Percentiles rank a stretch among this genome's conserved stretches.
phyloP scores from a whole-genome alignment of 1,284 basidiomycete genomes.

The Ganoderma meredithae region DNA sequence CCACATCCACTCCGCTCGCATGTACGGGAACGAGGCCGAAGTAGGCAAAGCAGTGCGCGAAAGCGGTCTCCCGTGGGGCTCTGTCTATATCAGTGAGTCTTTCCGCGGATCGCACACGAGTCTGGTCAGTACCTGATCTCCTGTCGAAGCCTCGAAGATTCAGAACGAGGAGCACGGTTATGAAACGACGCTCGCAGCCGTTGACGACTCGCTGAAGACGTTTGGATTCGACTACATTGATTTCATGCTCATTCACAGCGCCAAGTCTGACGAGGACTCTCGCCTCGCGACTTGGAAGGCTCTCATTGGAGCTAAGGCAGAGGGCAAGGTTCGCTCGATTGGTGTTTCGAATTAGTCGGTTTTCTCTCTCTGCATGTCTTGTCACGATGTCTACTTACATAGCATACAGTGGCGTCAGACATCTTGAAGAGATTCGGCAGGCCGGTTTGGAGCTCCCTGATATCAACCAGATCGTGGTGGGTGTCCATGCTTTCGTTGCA shows the following conservation, averaged over 20 bases:
- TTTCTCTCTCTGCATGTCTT: constrained; percentile 44
- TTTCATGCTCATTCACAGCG: constrained; percentile 67
- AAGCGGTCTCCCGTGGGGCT: constrained; percentile 57
- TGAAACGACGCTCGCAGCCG: constrained; percentile 32
- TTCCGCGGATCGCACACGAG: neutral
- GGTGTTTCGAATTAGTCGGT: constrained; percentile 72
- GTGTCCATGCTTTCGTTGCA: neutral
- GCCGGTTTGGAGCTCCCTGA: constrained; percentile 70
- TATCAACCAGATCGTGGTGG: constrained; percentile 85
- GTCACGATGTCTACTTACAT: neutral
- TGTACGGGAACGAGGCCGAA: constrained; percentile 76
- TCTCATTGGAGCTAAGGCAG: constrained; percentile 52
- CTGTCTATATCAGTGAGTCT: constrained; percentile 72
- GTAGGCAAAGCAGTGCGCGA: constrained; percentile 66
- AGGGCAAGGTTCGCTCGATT: constrained; percentile 59
- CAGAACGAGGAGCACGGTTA: constrained; percentile 38
- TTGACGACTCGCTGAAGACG: constrained; percentile 33
- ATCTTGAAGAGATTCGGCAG: constrained; percentile 76
- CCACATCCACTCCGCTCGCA: constrained; percentile 77
- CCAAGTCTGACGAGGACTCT: constrained; percentile 49
- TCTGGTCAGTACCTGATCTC: neutral
- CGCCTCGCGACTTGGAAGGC: constrained; percentile 55
- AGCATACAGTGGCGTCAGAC: constrained; percentile 52
- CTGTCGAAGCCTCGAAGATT: constrained; percentile 28
- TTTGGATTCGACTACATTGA: constrained; percentile 56